Conservation (phyloP, 2,329 filamentous ascomycete species). For the Beauveria pseudobassiana region DNA sequence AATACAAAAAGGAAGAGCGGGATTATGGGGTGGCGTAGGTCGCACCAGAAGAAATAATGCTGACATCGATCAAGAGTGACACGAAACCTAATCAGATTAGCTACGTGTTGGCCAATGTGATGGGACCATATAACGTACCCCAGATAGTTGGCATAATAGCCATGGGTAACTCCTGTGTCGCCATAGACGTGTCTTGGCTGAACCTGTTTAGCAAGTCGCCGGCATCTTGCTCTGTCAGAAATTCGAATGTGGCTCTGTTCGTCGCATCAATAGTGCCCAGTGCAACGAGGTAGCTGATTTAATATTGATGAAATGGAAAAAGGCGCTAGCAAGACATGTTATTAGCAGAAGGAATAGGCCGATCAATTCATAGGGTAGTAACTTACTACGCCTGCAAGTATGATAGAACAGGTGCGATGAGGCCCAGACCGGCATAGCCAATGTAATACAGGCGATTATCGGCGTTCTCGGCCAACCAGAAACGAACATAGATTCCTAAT, state of each 20-base stretch:
- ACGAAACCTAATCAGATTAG: background rate
- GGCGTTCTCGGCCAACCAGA: slow-evolving; percentile 11
- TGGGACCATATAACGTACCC: background rate
- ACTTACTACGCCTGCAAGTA: background rate
- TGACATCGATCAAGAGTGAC: slow-evolving; percentile 13
- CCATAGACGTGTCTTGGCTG: slow-evolving; percentile 20
- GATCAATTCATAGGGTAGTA: background rate
- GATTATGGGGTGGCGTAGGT: slow-evolving; percentile 23
- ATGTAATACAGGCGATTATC: slow-evolving; percentile 10
- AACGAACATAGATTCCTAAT: background rate
- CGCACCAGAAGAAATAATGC: slow-evolving; percentile 17
- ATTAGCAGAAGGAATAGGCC: too few species aligned
- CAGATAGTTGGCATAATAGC: slow-evolving; percentile 15
- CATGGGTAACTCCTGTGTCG: slow-evolving; percentile 19
- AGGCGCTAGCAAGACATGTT: background rate
- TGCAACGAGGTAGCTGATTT: background rate
- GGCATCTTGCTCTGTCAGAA: slow-evolving; percentile 12
- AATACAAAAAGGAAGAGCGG: slow-evolving; percentile 19
- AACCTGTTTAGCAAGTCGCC: slow-evolving; percentile 15
- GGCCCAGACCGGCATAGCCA: background rate
- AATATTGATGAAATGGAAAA: background rate
- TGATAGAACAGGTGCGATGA: background rate
- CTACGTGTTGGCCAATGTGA: background rate
- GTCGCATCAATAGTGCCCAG: background rate
- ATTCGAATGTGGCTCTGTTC: slow-evolving; percentile 13